Conservation (phyloP, 768 basidiomycete species). For the Pleurotus sapidus region DNA sequence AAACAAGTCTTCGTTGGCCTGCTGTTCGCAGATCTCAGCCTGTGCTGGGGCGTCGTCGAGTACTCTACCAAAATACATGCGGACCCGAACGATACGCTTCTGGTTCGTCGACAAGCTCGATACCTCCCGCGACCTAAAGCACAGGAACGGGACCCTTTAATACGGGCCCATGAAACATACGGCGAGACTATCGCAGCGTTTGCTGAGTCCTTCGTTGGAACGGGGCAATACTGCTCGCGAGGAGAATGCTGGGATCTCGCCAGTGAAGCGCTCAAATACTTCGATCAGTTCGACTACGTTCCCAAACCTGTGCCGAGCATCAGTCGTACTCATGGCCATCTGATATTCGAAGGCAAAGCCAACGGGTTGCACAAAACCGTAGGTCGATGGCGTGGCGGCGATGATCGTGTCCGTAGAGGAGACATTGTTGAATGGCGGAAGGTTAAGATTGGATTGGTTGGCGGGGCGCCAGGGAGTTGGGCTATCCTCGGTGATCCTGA, state of each 20-base stretch:
- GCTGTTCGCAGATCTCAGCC: constrained; percentile 47
- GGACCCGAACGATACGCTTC: constrained; percentile 25
- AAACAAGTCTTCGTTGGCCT: constrained; percentile 33
- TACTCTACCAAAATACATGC: constrained; percentile 26
- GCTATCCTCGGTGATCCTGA: constrained; percentile 47
- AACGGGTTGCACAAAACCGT: constrained; percentile 27
- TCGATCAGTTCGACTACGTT: constrained; percentile 36
- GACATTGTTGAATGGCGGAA: constrained; percentile 54
- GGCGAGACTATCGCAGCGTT: constrained; percentile 47
- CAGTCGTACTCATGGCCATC: constrained; percentile 51
- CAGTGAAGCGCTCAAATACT: constrained; percentile 42
- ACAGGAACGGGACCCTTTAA: constrained; percentile 28
- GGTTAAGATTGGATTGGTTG: constrained; percentile 30
- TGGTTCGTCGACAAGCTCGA: constrained; percentile 30
- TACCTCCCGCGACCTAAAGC: constrained; percentile 38
- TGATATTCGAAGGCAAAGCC: constrained; percentile 43
- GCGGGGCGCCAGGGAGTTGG: constrained; percentile 19
- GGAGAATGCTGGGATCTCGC: constrained; percentile 63
- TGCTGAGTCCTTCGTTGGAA: constrained; percentile 41
- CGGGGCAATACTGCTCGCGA: constrained; percentile 42
- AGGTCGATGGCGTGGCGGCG: constrained; percentile 50
- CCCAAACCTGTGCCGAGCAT: constrained; percentile 46
- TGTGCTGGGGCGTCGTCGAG: constrained; percentile 44
- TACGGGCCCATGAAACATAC: constrained; percentile 43
- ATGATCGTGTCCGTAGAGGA: constrained; percentile 47